Evolutionary conservation across 164 flowering plant species (phyloP), one percentile per base, ranked within the genome.

Genomic region (Taxillus chinensis): DNA sequence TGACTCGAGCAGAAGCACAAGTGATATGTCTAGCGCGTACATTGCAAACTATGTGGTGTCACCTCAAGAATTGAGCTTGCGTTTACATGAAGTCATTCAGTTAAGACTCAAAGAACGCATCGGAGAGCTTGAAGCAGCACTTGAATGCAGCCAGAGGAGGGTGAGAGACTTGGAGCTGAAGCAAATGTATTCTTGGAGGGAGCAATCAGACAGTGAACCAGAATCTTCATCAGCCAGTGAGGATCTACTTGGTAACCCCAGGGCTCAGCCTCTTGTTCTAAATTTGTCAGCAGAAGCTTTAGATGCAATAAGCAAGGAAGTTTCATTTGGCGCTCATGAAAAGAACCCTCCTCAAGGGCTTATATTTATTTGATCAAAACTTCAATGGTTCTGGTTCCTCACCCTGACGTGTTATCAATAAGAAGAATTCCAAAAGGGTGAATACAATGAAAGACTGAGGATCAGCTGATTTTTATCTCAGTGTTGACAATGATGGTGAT

Each of bases 21-120:
- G 27, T n/a, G 15, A 16, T 8, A 8, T 14, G 5, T 12, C 5
- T 12, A 8, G 13, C 14, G 51, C 51, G 12, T 8, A 48, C 37
- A 27, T 2, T 27, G 27, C 27, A 27, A 27, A 27, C 27, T 76
- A 83, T 65, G 80, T 82, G 10, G 91, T 92, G 41, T 86, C 93
- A 17, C 93, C 98, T 4, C 68, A 74, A 59, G 92, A 90, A 43
- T 80, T 92, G 56, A 85, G 84, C 70, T 55, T 89, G 70, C 92
- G 92, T 15, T 71, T 92, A 38, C 92, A 87, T 45, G 84, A 87
- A 71, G 83, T 86, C 72, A 74, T 92, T 66, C 83, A 81, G 68
- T 80, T 85, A 52, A 78, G 87, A 72, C 83, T 92, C 17, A 90
- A 89, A 77, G 74, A 81, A 52, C 87, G 87, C 12, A 73, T 89